Evolutionary conservation across 805 yeast species (phyloP).

Genomic region (Nakazawaea sp.): DNA sequence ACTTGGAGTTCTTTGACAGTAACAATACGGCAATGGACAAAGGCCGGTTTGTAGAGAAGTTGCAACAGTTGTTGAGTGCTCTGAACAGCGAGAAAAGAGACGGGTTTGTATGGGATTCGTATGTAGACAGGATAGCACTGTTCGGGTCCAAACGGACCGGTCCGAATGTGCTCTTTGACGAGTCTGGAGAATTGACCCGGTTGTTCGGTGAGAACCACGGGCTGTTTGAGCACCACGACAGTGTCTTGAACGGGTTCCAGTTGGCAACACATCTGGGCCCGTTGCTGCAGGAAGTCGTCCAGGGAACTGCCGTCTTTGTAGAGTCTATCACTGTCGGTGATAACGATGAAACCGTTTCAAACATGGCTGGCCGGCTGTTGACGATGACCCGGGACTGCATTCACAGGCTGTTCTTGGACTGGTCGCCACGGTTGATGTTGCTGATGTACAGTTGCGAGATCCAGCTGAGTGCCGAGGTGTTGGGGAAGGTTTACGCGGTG

Average conservation of each 20-base stretch:
- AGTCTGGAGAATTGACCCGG: constrained; percentile 27
- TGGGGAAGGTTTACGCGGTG: constrained; percentile 93
- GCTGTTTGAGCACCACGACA: constrained; percentile 44
- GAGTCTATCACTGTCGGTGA: constrained; percentile 28
- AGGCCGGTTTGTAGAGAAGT: constrained; percentile 24
- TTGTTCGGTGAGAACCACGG: constrained; percentile 20
- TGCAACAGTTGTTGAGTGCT: constrained; percentile 24
- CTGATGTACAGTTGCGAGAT: constrained; percentile 94
- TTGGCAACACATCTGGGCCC: constrained; percentile 83
- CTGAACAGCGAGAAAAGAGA: constrained; percentile 17
- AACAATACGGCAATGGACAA: constrained; percentile 17
- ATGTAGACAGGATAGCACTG: constrained; percentile 39
- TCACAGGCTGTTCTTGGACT: constrained; percentile 60
- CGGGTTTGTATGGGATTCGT: constrained; percentile 22
- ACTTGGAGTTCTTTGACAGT: constrained; percentile 11
- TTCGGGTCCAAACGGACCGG: constrained; percentile 80
- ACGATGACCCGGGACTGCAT: constrained; percentile 68
- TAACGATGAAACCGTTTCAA: constrained; percentile 29
- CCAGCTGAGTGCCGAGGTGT: constrained; percentile 89
- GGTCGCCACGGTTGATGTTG: constrained; percentile 86
- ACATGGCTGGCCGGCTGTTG: constrained; percentile 66
- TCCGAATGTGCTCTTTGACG: constrained; percentile 65
- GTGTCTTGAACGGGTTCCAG: constrained; percentile 78
- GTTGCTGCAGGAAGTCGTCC: constrained; percentile 77
- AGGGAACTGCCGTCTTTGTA: constrained; percentile 63